Evolutionary conservation across 306 rosid genomes (phyloP).

Genomic region (Pterocarpus santalinus): DNA sequence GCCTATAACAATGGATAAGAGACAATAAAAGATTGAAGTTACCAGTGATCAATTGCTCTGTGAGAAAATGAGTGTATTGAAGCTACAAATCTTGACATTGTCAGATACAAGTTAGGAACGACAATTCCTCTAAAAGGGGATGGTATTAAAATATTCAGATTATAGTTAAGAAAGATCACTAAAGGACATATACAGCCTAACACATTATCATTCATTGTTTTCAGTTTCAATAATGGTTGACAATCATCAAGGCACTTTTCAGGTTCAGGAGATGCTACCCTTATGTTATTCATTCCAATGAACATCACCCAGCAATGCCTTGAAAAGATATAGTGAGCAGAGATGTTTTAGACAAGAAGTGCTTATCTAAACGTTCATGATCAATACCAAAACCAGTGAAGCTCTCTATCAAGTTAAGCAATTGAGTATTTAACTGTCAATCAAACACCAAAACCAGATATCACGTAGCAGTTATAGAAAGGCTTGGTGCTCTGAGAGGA

Average conservation of each 20-base stretch:
- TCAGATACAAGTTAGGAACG: conserved; percentile 31
- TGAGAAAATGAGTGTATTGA: background rate
- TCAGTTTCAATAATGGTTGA: background rate
- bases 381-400: too few relatives aligned
- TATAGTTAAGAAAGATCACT: too few relatives aligned
- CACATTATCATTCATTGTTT: too few relatives aligned
- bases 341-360: background rate
- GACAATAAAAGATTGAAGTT: background rate
- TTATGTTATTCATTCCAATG: background rate
- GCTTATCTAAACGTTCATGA: too few relatives aligned
- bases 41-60: background rate
- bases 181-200: too few relatives aligned
- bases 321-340: background rate
- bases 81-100: conserved; percentile 28
- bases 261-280: background rate
- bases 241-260: background rate
- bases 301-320: background rate
- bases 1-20: conserved; percentile 51
- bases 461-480: too few relatives aligned
- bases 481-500: too few relatives aligned
- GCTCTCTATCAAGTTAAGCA: too few relatives aligned
- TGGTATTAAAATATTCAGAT: too few relatives aligned
- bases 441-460: too few relatives aligned
- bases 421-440: too few relatives aligned
- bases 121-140: background rate